A percentile compares a stretch with the other conserved stretches of the same genome.
Evolutionary conservation across 108 stramenopile species (phyloP).

Genomic region (Licmophora abbreviata): DNA sequence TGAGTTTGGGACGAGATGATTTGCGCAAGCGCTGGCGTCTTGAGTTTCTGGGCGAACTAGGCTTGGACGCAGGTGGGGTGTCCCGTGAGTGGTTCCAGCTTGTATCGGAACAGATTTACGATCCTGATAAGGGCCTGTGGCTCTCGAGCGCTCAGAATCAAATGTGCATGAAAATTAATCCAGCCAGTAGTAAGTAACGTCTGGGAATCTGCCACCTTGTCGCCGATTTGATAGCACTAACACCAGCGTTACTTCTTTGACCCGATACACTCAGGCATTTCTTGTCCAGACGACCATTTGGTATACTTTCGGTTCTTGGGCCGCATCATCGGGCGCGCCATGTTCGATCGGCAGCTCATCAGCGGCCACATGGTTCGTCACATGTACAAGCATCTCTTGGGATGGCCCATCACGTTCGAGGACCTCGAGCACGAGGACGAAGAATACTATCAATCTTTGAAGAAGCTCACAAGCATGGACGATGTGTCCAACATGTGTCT

Average conservation of each 20-base stretch:
- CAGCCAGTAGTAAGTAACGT: slow-evolving; percentile 46
- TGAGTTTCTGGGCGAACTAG: slow-evolving; percentile 91
- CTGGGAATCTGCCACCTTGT: not conserved
- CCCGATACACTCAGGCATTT: slow-evolving; percentile 31
- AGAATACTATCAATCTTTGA: slow-evolving; percentile 74
- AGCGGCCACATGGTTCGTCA: slow-evolving; percentile 94
- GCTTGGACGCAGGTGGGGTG: slow-evolving; percentile 96
- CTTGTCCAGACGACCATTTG: slow-evolving; percentile 89
- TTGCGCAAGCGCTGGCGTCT: slow-evolving; percentile 89
- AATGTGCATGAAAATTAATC: slow-evolving; percentile 91
- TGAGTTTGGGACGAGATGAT: slow-evolving; percentile 80
- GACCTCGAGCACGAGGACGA: slow-evolving; percentile 87
- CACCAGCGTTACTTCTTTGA: not conserved
- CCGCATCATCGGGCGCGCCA: slow-evolving; percentile 91
- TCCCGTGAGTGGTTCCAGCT: slow-evolving; percentile 94
- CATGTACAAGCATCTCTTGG: slow-evolving; percentile 97
- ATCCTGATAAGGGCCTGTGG: slow-evolving; percentile 95
- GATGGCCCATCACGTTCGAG: slow-evolving; percentile 92
- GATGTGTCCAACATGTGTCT: slow-evolving; percentile 81
- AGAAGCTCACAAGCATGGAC: slow-evolving; percentile 51
- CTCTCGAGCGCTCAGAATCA: slow-evolving; percentile 79
- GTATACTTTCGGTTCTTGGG: slow-evolving; percentile 95
- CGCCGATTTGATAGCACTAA: not conserved
- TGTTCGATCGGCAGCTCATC: slow-evolving; percentile 95
- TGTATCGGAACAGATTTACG: slow-evolving; percentile 87